Base-by-base conservation (phyloP, 306 rosid genomes). In the Medicago arabica region DNA sequence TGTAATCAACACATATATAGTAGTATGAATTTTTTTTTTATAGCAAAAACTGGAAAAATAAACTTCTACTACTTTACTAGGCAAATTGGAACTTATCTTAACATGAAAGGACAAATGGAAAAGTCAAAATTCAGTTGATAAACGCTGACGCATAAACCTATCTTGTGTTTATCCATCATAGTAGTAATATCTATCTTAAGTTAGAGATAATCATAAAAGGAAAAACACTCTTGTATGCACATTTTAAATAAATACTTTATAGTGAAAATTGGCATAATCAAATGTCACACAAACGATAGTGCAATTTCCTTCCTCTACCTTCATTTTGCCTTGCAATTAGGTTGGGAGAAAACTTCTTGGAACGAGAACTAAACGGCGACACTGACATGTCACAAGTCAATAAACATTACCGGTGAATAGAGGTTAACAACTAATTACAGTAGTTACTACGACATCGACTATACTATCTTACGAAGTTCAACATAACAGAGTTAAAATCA, bases 121-220 rank as follows among this genome's bases (percentile, higher is more conserved):
- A 81, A 76, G 69, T 44, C 74, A 57, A 36, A 5, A 41, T 66
- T 28, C 16, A 77, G 44, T 76, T 46, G 36, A 71, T 76, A 62
- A 75, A 38, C 23, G 18, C 7, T 71, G 71, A 77, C 75, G 31
- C 31, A 17, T 13, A 76, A 16, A 81, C 81, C 66, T 65, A 76
- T 58, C 65, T 55, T 41, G 82, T 57, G 67, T 61, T 61, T 31
- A 61, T 61, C 67, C 34, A 61, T 60, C 17, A 0, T 34, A 34
- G 4, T 39, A 17, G 55, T 8, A 28, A 5, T 40, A 9, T 43
- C 36, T 8, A 11, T 16, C 15, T 17, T 21, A 73, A 2, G 14
- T 36, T 54, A 28, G 31, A 65, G 50, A 76, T 44, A 9, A 77
- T 5, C 74, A 13, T 43, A 14, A 31, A 9, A 40, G 19, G 54